Percentiles rank a stretch among this genome's conserved stretches.
These are phyloP conservation scores for Paecilomyces sp. DNA, from an alignment of 2,329 filamentous ascomycete species.

Conservation along the genomic window DNA sequence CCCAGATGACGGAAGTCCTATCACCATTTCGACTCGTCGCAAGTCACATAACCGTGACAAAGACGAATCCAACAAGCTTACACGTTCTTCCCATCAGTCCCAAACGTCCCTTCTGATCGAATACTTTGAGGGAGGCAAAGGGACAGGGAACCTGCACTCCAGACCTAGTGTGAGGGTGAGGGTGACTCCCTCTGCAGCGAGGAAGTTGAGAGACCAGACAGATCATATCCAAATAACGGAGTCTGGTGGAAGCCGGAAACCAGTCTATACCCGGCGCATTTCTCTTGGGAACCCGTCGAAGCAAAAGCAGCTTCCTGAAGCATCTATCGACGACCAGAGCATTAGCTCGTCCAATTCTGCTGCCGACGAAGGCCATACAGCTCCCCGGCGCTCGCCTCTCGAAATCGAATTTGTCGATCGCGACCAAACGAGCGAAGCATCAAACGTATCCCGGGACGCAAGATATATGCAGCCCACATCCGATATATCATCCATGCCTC, in stretches of 20 bases:
- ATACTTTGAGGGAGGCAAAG: conserved; percentile 79
- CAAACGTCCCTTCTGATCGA: conserved; percentile 91
- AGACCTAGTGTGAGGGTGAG: conserved; percentile 76
- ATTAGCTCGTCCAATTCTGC: conserved; percentile 69
- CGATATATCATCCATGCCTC: conserved; percentile 77
- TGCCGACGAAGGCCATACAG: conserved; percentile 72
- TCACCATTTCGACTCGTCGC: conserved; percentile 72
- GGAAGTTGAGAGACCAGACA: conserved; percentile 48
- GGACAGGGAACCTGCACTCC: conserved; percentile 49
- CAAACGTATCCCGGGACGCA: conserved; percentile 51
- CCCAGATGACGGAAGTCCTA: conserved; percentile 59
- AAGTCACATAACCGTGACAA: conserved; percentile 43
- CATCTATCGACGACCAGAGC: conserved; percentile 55
- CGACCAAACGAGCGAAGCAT: conserved; percentile 60
- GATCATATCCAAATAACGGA: conserved; percentile 86
- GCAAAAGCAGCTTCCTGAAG: conserved; percentile 24
- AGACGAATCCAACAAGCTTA: conserved; percentile 47
- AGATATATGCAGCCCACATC: conserved; percentile 64
- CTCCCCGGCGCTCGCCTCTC: conserved; percentile 61
- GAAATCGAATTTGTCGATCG: conserved; percentile 78
- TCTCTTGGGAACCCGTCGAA: conserved; percentile 47
- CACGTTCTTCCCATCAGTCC: conserved; percentile 53
- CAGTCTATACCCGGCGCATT: conserved; percentile 61
- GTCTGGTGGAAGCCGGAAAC: conserved; percentile 61
- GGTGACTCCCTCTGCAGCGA: conserved; percentile 66